Base-by-base conservation (phyloP, 2,329 filamentous ascomycete genomes). In the Celoporthe dispersa region DNA sequence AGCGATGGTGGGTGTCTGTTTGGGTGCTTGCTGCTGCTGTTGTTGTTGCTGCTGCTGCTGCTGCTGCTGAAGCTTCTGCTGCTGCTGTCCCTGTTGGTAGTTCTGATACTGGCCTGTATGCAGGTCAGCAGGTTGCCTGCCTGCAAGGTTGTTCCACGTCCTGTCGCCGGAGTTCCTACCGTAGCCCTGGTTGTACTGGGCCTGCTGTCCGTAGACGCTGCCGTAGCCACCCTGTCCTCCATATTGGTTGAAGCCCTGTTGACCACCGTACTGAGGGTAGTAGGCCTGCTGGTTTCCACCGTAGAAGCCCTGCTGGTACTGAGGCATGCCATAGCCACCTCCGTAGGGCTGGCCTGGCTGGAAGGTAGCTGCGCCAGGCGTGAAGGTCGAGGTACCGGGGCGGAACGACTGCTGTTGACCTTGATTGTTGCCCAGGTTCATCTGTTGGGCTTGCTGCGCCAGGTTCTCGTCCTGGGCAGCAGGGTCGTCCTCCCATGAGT, bases 401-500 rank as follows among this genome's bases (percentile, higher is more conserved):
- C 85, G 86, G 84, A 94, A 94, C 73, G 83, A 81, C 70, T 81
- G 83, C 70, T 81, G 83, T 70, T 80, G 79, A 73, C 78, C 80
- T 73, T 79, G 81, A 67, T 85, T 84, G 79, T 80, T 80, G 80
- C 91, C 92, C 77, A 94, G 80, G 80, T 94, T 93, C 80, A 94
- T 87, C 80, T 92, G 90, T 76, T 91, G 88, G 51, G 92, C 84
- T 85, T 94, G 92, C 76, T 90, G 90, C 73, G 92, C 88, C 81
- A 97, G 89, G 80, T 88, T 88, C 76, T 93, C 91, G 77, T 94
- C 91, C 85, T 93, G 91, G 73, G 89, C 90, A 68, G 91, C 86
- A 77, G 91, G 90, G 78, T 94, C 93, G 78, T 97, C 94, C 84
- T 98, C 94, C 93, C 96, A 98, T 73, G 94, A 97, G 81, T 97